phyloP scores from a whole-genome alignment of 2,329 filamentous ascomycete species.

The Raffaelea albimanens region DNA sequence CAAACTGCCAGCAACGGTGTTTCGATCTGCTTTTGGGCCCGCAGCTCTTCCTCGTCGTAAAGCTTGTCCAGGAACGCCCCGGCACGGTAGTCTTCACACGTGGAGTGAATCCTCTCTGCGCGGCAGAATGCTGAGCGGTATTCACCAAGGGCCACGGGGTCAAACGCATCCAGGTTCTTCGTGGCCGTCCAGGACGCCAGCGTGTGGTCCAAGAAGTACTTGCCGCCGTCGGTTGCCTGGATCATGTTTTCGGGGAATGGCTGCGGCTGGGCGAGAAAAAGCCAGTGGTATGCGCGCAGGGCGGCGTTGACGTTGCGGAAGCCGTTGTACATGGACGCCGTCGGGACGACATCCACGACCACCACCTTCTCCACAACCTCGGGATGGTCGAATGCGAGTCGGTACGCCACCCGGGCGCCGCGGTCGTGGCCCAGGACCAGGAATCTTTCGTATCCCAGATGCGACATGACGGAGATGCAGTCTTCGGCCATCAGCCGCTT shows the following conservation, averaged over 20 bases:
- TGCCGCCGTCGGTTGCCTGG: background rate
- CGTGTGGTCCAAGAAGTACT: background rate
- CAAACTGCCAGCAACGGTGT: no score
- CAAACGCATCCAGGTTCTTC: background rate
- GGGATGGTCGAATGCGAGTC: background rate
- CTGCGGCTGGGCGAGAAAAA: background rate
- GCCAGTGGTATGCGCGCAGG: background rate
- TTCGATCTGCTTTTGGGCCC: no score
- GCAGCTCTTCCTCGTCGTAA: no score
- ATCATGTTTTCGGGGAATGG: background rate
- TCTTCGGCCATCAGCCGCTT: background rate
- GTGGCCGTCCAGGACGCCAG: no score
- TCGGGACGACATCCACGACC: background rate
- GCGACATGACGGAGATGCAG: background rate
- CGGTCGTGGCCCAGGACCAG: background rate
- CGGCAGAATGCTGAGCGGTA: background rate
- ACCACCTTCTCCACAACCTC: background rate
- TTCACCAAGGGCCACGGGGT: background rate
- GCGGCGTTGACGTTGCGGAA: background rate
- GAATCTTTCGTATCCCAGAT: background rate
- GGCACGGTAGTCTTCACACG: conserved; percentile 1
- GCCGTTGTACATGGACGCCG: background rate
- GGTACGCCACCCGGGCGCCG: background rate
- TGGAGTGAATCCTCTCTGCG: background rate
- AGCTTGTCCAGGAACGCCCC: background rate